phyloP scores from a whole-genome alignment of 2,329 filamentous ascomycete species.

The Leptographium wingfieldii region DNA sequence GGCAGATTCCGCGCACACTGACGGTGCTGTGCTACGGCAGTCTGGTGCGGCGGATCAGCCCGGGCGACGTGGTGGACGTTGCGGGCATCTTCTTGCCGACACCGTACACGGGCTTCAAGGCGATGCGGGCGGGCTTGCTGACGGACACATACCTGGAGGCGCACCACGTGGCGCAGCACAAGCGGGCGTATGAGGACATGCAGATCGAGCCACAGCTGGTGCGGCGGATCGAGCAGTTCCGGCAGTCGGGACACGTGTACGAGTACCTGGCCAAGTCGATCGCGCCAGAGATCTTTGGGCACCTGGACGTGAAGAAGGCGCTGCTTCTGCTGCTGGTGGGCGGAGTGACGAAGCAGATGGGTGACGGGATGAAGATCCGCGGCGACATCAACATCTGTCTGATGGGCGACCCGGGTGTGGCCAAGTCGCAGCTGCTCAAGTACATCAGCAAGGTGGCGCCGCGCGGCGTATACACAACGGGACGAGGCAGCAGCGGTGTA shows the following conservation, averaged over 20 bases:
- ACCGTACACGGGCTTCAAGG: slow-evolving; percentile 97
- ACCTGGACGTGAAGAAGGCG: slow-evolving; percentile 95
- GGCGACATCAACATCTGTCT: slow-evolving; percentile 97
- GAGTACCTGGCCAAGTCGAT: slow-evolving; percentile 93
- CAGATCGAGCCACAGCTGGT: slow-evolving; percentile 68
- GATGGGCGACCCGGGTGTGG: slow-evolving; percentile 99
- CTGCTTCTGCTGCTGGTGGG: slow-evolving; percentile 90
- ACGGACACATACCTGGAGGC: slow-evolving; percentile 97
- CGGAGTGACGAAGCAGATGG: slow-evolving; percentile 91
- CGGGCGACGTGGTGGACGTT: slow-evolving; percentile 87
- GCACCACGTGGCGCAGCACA: slow-evolving; percentile 87
- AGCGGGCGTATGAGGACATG: slow-evolving; percentile 94
- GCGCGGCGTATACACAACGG: slow-evolving; percentile 75
- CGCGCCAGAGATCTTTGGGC: slow-evolving; percentile 92
- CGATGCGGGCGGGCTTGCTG: slow-evolving; percentile 87
- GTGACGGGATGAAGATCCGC: slow-evolving; percentile 96
- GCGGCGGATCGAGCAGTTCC: slow-evolving; percentile 72
- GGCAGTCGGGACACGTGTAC: slow-evolving; percentile 81
- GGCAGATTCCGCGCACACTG: slow-evolving; percentile 85
- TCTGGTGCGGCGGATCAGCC: slow-evolving; percentile 75
- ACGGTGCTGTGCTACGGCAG: slow-evolving; percentile 84
- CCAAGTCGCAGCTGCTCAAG: slow-evolving; percentile 95
- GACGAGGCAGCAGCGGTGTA: slow-evolving; percentile 68
- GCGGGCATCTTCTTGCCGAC: slow-evolving; percentile 94
- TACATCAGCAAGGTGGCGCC: slow-evolving; percentile 98